Evolutionary conservation across 2,329 filamentous ascomycete genomes (phyloP).

Genomic region (Aspergillus calidoustus): DNA sequence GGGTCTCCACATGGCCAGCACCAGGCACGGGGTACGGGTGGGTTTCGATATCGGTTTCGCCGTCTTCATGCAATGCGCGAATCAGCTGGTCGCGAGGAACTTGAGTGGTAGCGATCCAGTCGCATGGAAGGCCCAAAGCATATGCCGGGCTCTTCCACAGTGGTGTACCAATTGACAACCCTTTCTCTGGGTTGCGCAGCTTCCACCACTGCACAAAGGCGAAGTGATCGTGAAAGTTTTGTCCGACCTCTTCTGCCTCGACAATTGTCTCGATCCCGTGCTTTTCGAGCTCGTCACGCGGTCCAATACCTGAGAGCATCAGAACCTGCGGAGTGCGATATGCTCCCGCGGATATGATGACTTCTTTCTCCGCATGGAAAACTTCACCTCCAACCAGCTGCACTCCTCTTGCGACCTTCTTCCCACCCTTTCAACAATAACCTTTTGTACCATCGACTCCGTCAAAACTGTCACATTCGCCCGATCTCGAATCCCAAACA

Average conservation of each 20-base stretch:
- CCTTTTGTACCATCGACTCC: conserved; percentile 27
- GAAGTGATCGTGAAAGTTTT: conserved; percentile 34
- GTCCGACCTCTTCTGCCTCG: conserved; percentile 29
- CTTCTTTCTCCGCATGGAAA: conserved; percentile 34
- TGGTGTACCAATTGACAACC: conserved; percentile 24
- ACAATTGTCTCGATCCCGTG: conserved; percentile 35
- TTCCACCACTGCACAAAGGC: conserved; percentile 30
- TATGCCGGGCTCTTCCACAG: conserved; percentile 45
- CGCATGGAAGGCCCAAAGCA: conserved; percentile 39
- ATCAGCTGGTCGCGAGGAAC: conserved; percentile 1
- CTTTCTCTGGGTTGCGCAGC: no score
- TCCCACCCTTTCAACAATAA: conserved; percentile 13
- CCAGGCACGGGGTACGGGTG: conserved; percentile 8
- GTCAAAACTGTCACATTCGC: conserved; percentile 20
- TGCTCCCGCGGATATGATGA: conserved; percentile 39
- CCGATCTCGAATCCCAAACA: conserved; percentile 28
- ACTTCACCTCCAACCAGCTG: conserved; percentile 28
- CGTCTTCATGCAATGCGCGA: conserved; percentile 1
- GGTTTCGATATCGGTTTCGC: background rate
- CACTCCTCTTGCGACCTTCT: conserved; percentile 30
- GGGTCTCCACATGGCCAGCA: conserved; percentile 20
- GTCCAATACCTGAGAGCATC: conserved; percentile 42
- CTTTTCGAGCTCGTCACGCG: conserved; percentile 31
- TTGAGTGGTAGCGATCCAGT: conserved; percentile 40
- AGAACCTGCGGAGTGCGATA: conserved; percentile 41